Conservation (phyloP, 306 rosid species). For the Vicia villosa region DNA sequence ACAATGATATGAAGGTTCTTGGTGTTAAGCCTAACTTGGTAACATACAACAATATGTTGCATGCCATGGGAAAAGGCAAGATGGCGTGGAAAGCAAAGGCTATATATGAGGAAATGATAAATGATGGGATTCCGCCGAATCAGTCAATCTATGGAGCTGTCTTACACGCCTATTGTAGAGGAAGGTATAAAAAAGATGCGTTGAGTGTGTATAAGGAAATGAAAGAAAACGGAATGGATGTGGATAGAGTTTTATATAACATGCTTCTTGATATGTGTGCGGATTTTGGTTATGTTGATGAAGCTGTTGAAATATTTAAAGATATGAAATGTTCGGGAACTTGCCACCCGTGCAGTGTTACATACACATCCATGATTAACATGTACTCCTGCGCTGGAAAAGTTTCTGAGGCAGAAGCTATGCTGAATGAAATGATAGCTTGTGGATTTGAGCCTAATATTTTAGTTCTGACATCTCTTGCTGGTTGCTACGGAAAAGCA, state of each 20-base stretch:
- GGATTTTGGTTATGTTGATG: neutral
- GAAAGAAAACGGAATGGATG: neutral
- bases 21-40: neutral
- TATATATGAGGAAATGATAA: neutral
- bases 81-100: neutral
- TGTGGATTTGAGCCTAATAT: neutral
- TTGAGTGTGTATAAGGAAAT: neutral
- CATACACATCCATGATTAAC: neutral
- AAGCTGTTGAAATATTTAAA: neutral
- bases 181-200: neutral
- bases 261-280: neutral
- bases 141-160: neutral
- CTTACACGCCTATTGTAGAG: neutral
- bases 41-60: neutral
- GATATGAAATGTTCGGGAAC: neutral
- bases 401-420: neutral
- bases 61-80: neutral
- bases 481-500: neutral
- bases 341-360: neutral
- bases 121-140: neutral
- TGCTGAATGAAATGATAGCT: neutral
- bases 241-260: neutral
- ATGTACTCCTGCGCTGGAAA: neutral
- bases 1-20: slow-evolving; percentile 61
- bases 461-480: neutral